phyloP scores from a whole-genome alignment of 140 eudicot species.

The Stevia rebaudiana region DNA sequence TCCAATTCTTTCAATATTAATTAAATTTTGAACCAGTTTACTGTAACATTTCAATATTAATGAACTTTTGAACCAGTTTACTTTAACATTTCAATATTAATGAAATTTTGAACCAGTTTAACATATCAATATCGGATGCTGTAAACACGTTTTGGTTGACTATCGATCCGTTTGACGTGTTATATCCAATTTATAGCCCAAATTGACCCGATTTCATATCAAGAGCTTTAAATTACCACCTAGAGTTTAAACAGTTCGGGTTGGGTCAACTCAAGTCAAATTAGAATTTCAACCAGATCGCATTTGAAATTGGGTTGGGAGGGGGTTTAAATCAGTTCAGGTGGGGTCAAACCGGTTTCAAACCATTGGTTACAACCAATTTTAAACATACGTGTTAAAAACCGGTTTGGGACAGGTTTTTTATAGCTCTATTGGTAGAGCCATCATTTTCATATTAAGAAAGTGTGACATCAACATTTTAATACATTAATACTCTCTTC shows the following conservation, averaged over 20 bases:
- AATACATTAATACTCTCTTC: background rate
- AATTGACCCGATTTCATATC: background rate
- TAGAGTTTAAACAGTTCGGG: too few relatives aligned
- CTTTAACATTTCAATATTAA: background rate
- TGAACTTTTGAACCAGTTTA: background rate
- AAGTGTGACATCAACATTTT: background rate
- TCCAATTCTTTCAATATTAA: background rate
- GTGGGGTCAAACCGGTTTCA: too few relatives aligned
- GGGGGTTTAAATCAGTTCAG: too few relatives aligned
- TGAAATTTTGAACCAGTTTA: background rate
- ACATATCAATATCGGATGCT: background rate
- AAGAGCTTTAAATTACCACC: background rate
- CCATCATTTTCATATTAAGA: background rate
- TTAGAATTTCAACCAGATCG: too few relatives aligned
- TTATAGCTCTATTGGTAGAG: too few relatives aligned
- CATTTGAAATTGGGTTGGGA: too few relatives aligned
- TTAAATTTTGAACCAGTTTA: background rate
- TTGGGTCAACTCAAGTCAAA: too few relatives aligned
- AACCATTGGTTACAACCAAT: too few relatives aligned
- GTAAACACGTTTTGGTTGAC: background rate
- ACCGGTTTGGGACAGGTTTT: too few relatives aligned
- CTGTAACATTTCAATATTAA: background rate
- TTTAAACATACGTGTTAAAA: too few relatives aligned
- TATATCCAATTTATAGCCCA: background rate
- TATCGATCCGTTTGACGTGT: conserved; percentile 2